Evolutionary conservation across 768 basidiomycete species (phyloP).

Genomic region (Cyathus striatus): DNA sequence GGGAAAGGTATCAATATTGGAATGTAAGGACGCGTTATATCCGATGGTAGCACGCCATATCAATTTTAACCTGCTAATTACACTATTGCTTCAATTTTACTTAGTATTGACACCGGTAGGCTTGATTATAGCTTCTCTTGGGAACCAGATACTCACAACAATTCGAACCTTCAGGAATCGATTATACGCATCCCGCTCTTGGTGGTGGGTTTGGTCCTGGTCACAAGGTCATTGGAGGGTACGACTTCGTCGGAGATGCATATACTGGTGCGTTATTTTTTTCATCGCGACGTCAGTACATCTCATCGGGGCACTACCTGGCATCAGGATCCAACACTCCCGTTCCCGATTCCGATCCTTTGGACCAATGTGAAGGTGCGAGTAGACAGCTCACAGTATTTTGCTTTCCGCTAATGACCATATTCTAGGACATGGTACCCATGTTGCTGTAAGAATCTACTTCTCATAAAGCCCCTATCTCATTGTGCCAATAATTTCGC

Average conservation of each 20-base stretch:
- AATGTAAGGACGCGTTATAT: conserved; percentile 33
- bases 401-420: neutral
- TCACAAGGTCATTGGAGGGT: conserved; percentile 48
- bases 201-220: conserved; percentile 52
- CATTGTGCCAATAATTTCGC: conserved; percentile 9
- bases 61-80: neutral
- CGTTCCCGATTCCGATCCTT: conserved; percentile 44
- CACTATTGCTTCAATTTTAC: neutral
- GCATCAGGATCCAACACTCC: conserved; percentile 37
- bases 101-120: conserved; percentile 45
- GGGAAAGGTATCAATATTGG: conserved; percentile 67
- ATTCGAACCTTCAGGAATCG: conserved; percentile 25
- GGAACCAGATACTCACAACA: conserved; percentile 23
- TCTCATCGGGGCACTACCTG: too few relatives aligned
- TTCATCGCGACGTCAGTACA: too few relatives aligned
- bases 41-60: neutral
- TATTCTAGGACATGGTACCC: conserved; percentile 42
- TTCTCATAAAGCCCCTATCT: conserved; percentile 5
- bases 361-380: conserved; percentile 45
- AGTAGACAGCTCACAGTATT: neutral
- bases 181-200: conserved; percentile 52
- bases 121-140: conserved; percentile 40
- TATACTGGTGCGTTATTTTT: conserved; percentile 31
- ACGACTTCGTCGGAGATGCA: conserved; percentile 53
- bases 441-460: conserved; percentile 39